Percentiles rank a stretch among this genome's conserved stretches.
These are phyloP conservation scores for Neopestalotiopsis sp. DNA, from an alignment of 2,329 filamentous ascomycete genomes.

Conservation along the genomic window DNA sequence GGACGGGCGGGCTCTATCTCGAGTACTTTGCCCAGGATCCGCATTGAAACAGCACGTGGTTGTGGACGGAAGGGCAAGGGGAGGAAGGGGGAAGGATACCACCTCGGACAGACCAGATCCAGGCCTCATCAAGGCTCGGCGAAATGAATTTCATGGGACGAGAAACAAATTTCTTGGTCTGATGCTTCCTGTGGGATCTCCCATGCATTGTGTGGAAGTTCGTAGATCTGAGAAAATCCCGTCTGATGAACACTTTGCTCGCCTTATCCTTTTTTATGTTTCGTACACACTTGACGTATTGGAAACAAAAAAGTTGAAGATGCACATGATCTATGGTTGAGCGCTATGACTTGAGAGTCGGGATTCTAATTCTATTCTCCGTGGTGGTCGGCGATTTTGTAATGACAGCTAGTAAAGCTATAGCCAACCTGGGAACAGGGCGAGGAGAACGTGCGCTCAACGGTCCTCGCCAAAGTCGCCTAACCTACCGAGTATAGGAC, in stretches of 20 bases:
- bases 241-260: neutral
- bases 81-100: neutral
- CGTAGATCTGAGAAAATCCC: neutral
- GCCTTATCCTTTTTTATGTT: neutral
- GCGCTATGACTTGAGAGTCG: neutral
- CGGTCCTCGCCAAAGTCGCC: no score
- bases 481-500: no score
- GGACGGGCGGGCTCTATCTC: neutral
- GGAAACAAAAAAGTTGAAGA: neutral
- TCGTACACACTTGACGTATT: neutral
- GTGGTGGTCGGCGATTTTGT: neutral
- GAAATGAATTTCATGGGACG: neutral
- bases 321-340: neutral
- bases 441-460: no score
- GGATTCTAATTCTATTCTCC: neutral
- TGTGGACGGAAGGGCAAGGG: neutral
- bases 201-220: neutral
- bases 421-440: neutral
- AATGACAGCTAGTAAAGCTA: neutral
- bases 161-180: constrained; percentile 1
- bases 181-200: neutral
- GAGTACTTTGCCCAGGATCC: constrained; percentile 8
- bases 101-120: neutral
- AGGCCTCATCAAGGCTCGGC: neutral
- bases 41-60: constrained; percentile 16